Conservation (phyloP, 805 yeast genomes). For the Schwanniomyces yamadae region DNA sequence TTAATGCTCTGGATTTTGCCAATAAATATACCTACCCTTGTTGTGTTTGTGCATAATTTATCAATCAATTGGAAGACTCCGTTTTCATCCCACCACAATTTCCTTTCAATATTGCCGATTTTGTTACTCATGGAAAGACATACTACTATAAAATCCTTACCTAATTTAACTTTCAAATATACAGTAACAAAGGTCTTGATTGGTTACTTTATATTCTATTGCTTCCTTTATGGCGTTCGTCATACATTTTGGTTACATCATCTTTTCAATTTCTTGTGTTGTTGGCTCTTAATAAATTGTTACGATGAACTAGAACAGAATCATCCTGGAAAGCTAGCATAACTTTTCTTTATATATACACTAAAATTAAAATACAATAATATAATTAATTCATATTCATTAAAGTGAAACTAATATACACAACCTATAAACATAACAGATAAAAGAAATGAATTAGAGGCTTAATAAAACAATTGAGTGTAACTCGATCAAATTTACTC, state of each 20-base stretch:
- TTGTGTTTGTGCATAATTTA: conserved; percentile 81
- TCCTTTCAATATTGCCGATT: conserved; percentile 74
- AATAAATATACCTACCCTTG: conserved; percentile 69
- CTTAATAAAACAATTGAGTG: conserved; percentile 8
- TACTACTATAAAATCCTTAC: conserved; percentile 47
- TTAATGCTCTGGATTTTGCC: conserved; percentile 79
- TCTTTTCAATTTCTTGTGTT: conserved; percentile 62
- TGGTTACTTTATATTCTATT: conserved; percentile 55
- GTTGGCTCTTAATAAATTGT: conserved; percentile 41
- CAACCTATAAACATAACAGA: conserved; percentile 8
- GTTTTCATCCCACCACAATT: conserved; percentile 82
- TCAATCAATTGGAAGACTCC: conserved; percentile 79
- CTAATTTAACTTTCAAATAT: conserved; percentile 24
- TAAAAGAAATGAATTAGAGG: conserved; percentile 3
- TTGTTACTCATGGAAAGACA: conserved; percentile 57
- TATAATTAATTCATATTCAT: conserved; percentile 10
- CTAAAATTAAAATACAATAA: background rate
- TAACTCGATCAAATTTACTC: conserved; percentile 10
- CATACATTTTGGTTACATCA: conserved; percentile 86
- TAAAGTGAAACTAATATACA: conserved; percentile 14
- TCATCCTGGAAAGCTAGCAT: background rate
- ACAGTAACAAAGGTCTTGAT: conserved; percentile 28
- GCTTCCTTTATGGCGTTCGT: conserved; percentile 71
- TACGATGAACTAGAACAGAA: conserved; percentile 5
- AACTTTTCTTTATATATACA: background rate